Evolutionary conservation across 31 red algal genomes (phyloP), one percentile per base, ranked within the genome.

Genomic region (Asparagopsis taxiformis): DNA sequence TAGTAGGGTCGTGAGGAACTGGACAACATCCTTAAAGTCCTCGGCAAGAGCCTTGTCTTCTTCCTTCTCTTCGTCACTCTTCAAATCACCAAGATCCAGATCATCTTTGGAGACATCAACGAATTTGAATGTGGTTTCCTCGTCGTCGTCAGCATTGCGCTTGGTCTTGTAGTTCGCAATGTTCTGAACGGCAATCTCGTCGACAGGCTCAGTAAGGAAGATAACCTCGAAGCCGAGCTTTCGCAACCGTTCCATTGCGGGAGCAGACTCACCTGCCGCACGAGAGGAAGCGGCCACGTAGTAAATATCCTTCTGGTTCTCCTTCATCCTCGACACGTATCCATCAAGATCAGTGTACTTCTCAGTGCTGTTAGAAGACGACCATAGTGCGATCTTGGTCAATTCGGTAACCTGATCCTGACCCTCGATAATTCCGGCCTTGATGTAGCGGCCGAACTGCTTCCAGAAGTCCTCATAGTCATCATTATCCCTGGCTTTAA

Each of bases 381-480:
- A 65, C 71, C 68, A 97, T 19, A 87, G 85, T 13, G 79, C 38
- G 0, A 98, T 68, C 39, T 62, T 67, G 21, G 53, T 49, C 35
- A 98, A 44, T n/a, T 90, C 91, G 30, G 90, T 74, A 9, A 66
- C 46, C 16, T 86, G 79, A 21, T 84, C 82, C 29, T 61, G 25
- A 24, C 71, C 72, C 44, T 98, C 95, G 17, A 98, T 68, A 38
- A 93, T 79, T 22, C 90, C 95, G 11, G 84, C 95, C 83, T 98
- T 98, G 62, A 98, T n/a, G 68, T 98, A 98, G 31, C 83, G 80
- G 0, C 95, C 95, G 67, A 94, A 98, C 22, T 98, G 59, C 2
- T 69, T 51, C 95, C 95, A 98, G 51, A 98, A 94, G 17, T 71
- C 78, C 7, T 68, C 57, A 51, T 70, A 98, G 24, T 98, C 87